These are phyloP conservation scores for Suhomyces wounanorum DNA, from an alignment of 1,139 yeast species.

Conservation along the genomic window DNA sequence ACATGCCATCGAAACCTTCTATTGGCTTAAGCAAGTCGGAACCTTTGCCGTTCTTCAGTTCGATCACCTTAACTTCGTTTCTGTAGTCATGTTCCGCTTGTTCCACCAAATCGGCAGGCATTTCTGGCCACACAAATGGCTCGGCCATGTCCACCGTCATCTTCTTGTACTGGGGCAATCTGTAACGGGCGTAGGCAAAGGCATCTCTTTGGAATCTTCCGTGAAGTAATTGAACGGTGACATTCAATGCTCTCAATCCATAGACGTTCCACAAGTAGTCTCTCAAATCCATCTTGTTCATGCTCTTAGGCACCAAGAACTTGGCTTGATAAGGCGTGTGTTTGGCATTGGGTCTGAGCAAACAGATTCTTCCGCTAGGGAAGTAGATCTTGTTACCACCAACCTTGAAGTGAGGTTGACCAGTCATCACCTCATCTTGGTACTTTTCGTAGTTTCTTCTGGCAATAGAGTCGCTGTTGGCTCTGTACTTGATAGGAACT, in stretches of 20 bases:
- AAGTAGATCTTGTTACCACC: slow-evolving; percentile 76
- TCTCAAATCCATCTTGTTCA: slow-evolving; percentile 87
- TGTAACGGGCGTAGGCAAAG: slow-evolving; percentile 67
- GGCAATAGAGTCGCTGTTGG: slow-evolving; percentile 39
- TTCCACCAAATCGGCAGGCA: slow-evolving; percentile 36
- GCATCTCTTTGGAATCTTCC: slow-evolving; percentile 65
- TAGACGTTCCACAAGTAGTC: slow-evolving; percentile 88
- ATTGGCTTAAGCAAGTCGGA: slow-evolving; percentile 71
- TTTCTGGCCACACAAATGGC: slow-evolving; percentile 92
- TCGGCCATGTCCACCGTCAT: slow-evolving; percentile 94
- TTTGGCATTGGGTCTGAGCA: slow-evolving; percentile 86
- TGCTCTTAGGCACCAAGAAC: slow-evolving; percentile 86
- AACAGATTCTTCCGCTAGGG: slow-evolving; percentile 79
- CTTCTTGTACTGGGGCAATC: slow-evolving; percentile 82
- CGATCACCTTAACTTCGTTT: slow-evolving; percentile 32
- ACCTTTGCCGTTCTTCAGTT: slow-evolving; percentile 46
- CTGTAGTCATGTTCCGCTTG: slow-evolving; percentile 25
- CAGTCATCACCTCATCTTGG: slow-evolving; percentile 59
- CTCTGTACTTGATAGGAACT: slow-evolving; percentile 43
- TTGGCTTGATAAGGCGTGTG: slow-evolving; percentile 96
- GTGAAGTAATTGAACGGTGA: slow-evolving; percentile 83
- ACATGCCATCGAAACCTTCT: slow-evolving; percentile 74
- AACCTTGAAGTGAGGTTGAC: slow-evolving; percentile 75
- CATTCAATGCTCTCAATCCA: slow-evolving; percentile 82
- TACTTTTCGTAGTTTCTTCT: slow-evolving; percentile 44